A percentile compares a stretch with the other conserved stretches of the same genome.
phyloP scores from a whole-genome alignment of 139 green algal genomes.

The Nannochloris sp. region DNA sequence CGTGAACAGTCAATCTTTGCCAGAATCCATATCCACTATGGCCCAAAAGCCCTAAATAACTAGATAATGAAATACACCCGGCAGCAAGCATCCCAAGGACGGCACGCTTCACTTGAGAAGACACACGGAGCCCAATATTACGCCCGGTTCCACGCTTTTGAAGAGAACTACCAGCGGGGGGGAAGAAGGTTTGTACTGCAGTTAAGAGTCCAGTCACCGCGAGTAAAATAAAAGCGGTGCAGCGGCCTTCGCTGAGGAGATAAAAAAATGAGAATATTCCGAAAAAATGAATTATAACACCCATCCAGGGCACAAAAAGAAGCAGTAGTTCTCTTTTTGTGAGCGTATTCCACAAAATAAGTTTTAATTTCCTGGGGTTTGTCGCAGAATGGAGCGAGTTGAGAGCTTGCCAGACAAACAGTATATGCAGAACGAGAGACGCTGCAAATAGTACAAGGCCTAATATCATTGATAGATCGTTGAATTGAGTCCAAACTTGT shows the following conservation, averaged over 20 bases:
- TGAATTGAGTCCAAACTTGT: conserved; percentile 68
- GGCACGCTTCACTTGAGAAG: too few species aligned
- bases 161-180: too few species aligned
- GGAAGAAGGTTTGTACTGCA: neutral
- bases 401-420: neutral
- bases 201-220: neutral
- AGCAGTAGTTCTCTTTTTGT: too few species aligned
- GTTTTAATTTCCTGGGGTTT: neutral
- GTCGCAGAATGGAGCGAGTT: too few species aligned
- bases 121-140: too few species aligned
- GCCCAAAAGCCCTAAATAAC: neutral
- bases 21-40: conserved; percentile 26
- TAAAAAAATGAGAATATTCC: conserved; percentile 36
- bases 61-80: neutral
- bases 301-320: conserved; percentile 5
- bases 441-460: conserved; percentile 41
- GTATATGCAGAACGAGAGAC: conserved; percentile 28
- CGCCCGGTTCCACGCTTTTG: too few species aligned
- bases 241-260: conserved; percentile 28
- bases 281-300: neutral
- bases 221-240: neutral
- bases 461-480: conserved; percentile 32
- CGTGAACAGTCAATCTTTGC: conserved; percentile 22
- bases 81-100: neutral
- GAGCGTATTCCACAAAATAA: too few species aligned